Conservation (phyloP, 2,329 filamentous ascomycete genomes). For the Seiridium unicorne region DNA sequence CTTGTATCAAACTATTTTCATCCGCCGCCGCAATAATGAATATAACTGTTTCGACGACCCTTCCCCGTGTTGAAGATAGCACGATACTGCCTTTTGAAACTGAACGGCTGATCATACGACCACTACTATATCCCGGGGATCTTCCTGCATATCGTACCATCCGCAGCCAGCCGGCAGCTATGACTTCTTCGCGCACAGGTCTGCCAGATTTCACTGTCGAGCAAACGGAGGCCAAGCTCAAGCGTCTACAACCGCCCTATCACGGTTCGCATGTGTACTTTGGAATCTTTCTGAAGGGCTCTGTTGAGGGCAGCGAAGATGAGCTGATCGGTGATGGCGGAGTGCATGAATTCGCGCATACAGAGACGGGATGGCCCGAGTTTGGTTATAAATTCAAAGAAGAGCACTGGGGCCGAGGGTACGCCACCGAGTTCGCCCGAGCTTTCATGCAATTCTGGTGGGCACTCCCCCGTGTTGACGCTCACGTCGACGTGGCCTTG, state of each 20-base stretch:
- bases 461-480: neutral
- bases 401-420: constrained; percentile 8
- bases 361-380: constrained; percentile 8
- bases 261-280: constrained; percentile 1
- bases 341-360: constrained; percentile 8
- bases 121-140: neutral
- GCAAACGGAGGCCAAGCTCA: constrained; percentile 1
- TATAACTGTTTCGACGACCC: neutral
- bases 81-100: neutral
- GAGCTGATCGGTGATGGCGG: constrained; percentile 43
- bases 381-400: constrained; percentile 10
- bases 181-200: neutral
- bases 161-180: neutral
- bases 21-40: neutral
- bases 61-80: neutral
- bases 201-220: neutral
- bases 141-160: neutral
- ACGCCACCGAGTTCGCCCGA: constrained; percentile 7
- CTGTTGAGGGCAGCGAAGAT: constrained; percentile 26
- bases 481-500: neutral
- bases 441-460: constrained; percentile 7
- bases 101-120: neutral
- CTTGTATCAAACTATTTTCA: neutral
- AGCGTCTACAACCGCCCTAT: neutral
- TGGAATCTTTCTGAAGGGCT: neutral